Evolutionary conservation across 805 yeast genomes (phyloP).

Genomic region (Cyberlindnera saturnus): DNA sequence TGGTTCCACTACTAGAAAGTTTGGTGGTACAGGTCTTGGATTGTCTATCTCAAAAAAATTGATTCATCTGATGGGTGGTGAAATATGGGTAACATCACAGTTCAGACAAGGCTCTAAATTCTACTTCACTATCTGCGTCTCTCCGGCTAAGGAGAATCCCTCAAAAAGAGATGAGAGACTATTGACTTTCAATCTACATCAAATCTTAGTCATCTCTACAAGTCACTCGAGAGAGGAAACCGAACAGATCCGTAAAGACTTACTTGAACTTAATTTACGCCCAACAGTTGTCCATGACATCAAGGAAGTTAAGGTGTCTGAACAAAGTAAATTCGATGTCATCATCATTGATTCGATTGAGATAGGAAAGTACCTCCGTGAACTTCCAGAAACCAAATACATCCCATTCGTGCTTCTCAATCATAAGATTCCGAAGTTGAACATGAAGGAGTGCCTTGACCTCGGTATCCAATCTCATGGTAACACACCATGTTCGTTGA

Average conservation of each 20-base stretch:
- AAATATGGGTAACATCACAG: slow-evolving; percentile 81
- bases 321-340: slow-evolving; percentile 59
- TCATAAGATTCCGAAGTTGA: slow-evolving; percentile 69
- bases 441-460: slow-evolving; percentile 77
- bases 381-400: slow-evolving; percentile 72
- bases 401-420: slow-evolving; percentile 77
- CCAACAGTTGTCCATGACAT: slow-evolving; percentile 55
- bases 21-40: slow-evolving; percentile 92
- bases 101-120: slow-evolving; percentile 81
- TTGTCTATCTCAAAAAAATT: slow-evolving; percentile 81
- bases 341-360: slow-evolving; percentile 78
- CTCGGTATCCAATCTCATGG: slow-evolving; percentile 85
- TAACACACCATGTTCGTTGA: slow-evolving; percentile 77
- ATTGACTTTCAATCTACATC: slow-evolving; percentile 65
- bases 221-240: slow-evolving; percentile 48
- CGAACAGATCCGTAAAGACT: slow-evolving; percentile 43
- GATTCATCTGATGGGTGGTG: slow-evolving; percentile 90
- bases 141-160: slow-evolving; percentile 57
- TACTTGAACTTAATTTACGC: slow-evolving; percentile 50
- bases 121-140: slow-evolving; percentile 74
- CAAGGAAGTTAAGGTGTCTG: slow-evolving; percentile 49
- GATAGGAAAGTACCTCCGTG: slow-evolving; percentile 62
- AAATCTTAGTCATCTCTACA: slow-evolving; percentile 64
- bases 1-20: slow-evolving; percentile 87
- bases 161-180: slow-evolving; percentile 62